These are phyloP conservation scores for Fusarium oligoseptatum DNA, from an alignment of 2,329 filamentous ascomycete species.

Conservation along the genomic window DNA sequence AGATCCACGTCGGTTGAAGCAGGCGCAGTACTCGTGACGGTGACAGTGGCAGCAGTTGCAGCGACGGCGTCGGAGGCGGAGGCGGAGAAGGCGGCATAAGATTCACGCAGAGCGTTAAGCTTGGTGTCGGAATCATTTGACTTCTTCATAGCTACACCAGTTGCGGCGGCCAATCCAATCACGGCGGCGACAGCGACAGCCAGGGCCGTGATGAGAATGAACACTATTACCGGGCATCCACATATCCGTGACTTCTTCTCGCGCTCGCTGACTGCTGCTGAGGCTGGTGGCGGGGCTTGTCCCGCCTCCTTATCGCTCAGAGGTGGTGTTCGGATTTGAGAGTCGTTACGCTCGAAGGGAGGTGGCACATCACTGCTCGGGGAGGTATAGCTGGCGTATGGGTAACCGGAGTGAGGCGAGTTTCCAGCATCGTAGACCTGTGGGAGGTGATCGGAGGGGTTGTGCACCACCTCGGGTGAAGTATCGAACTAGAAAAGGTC, in stretches of 20 bases:
- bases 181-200: slow-evolving; percentile 57
- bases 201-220: slow-evolving; percentile 53
- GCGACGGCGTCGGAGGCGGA: not conserved
- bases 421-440: slow-evolving; percentile 1
- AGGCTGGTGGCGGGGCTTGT: not conserved
- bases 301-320: not conserved
- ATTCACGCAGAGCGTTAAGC: slow-evolving; percentile 36
- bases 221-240: slow-evolving; percentile 53
- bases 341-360: not conserved
- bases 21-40: not conserved
- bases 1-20: not conserved
- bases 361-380: not conserved
- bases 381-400: not conserved
- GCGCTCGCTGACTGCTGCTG: not conserved
- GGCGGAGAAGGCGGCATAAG: slow-evolving; percentile 8
- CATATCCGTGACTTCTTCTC: not conserved
- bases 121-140: slow-evolving; percentile 54
- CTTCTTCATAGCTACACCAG: slow-evolving; percentile 56
- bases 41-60: not conserved
- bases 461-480: slow-evolving; percentile 11
- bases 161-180: slow-evolving; percentile 60
- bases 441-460: not conserved
- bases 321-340: not conserved
- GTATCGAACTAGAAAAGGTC: not conserved
- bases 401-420: not conserved